Percentiles rank a stretch among this genome's conserved stretches.
These are phyloP conservation scores for Secale cereale DNA, from an alignment of 176 grass and related monocot genomes.

Conservation along the genomic window DNA sequence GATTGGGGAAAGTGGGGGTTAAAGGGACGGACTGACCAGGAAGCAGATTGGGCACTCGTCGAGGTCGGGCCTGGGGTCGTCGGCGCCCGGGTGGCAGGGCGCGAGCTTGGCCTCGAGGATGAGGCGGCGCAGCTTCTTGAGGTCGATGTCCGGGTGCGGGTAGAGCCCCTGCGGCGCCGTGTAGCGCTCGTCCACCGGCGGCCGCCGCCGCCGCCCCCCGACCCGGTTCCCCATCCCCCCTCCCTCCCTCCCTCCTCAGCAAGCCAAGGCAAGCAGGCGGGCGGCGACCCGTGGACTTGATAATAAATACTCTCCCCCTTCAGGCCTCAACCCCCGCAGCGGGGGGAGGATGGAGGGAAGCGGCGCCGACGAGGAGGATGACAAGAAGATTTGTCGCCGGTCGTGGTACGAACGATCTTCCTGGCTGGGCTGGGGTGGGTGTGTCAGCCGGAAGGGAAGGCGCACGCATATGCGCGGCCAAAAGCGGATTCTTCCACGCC, in stretches of 20 bases:
- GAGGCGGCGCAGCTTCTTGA: conserved; percentile 79
- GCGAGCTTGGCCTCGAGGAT: conserved; percentile 93
- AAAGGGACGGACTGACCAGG: conserved; percentile 37
- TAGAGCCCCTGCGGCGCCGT: conserved; percentile 92
- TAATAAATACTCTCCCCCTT: no score
- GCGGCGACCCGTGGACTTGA: no score
- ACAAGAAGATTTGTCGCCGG: conserved; percentile 11
- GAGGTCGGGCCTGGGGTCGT: conserved; percentile 60
- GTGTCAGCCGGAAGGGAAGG: background rate
- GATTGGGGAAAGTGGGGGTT: background rate
- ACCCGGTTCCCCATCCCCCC: conserved; percentile 41
- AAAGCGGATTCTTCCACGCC: conserved; percentile 33
- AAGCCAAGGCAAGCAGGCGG: no score
- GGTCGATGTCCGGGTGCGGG: conserved; percentile 78
- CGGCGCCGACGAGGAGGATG: background rate
- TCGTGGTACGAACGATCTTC: background rate
- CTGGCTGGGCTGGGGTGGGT: background rate
- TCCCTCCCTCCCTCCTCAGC: no score
- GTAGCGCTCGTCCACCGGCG: conserved; percentile 78
- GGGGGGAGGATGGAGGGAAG: background rate
- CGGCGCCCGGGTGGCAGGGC: conserved; percentile 72
- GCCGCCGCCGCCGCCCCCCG: conserved; percentile 35
- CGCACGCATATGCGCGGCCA: conserved; percentile 16
- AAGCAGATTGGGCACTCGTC: conserved; percentile 99
- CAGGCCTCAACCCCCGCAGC: background rate